Percentiles rank a stretch among this genome's conserved stretches.
phyloP scores from a whole-genome alignment of 164 flowering plant genomes.

The Magnolia changhungtana region DNA sequence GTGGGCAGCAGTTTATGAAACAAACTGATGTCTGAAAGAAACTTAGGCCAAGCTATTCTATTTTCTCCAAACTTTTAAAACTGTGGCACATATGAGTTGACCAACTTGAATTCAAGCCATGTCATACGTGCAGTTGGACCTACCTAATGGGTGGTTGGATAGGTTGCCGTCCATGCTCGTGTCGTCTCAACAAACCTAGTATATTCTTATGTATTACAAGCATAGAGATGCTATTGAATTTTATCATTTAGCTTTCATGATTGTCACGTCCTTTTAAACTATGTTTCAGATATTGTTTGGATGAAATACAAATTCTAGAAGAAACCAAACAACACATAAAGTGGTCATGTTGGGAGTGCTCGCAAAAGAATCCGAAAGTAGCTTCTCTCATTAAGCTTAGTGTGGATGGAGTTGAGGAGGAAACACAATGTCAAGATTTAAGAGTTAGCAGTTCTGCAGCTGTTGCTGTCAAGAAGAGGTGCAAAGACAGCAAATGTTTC shows the following conservation, averaged over 20 bases:
- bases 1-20: too few relatives aligned
- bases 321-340: constrained; percentile 24
- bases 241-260: background rate
- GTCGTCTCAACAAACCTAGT: too few relatives aligned
- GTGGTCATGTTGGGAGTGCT: constrained; percentile 52
- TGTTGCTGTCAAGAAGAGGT: background rate
- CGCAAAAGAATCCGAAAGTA: constrained; percentile 8
- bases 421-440: background rate
- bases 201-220: too few relatives aligned
- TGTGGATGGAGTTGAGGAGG: constrained; percentile 8
- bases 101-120: too few relatives aligned
- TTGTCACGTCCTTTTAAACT: background rate
- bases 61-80: too few relatives aligned
- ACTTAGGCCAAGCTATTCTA: too few relatives aligned
- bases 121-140: too few relatives aligned
- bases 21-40: too few relatives aligned
- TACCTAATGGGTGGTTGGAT: too few relatives aligned
- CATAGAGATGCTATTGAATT: too few relatives aligned
- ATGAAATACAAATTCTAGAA: constrained; percentile 17
- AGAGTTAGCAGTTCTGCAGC: background rate
- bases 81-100: too few relatives aligned
- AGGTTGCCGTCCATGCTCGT: too few relatives aligned
- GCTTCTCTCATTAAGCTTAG: constrained; percentile 8
- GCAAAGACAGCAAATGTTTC: background rate
- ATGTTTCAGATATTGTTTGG: constrained; percentile 45